Base-by-base conservation (phyloP, 2,329 filamentous ascomycete genomes). In the Graphilbum fragrans region DNA sequence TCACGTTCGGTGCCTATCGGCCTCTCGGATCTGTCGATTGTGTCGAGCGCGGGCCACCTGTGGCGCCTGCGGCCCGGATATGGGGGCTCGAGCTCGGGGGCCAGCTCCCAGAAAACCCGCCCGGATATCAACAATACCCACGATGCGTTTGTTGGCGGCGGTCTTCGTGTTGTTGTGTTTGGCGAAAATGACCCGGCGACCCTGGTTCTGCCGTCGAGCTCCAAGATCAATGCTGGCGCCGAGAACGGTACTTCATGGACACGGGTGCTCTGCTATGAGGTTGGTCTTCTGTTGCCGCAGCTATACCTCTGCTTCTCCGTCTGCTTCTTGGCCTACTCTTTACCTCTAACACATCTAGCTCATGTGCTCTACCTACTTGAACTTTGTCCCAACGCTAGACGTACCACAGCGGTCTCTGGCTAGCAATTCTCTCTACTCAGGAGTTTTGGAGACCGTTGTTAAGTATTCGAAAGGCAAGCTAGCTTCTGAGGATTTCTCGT, bases 341-440 rank as follows among this genome's bases (percentile, higher is more conserved):
- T 35, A 12, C 14, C n/a, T 18, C 17, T n/a, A 14, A 9, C 36
- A 8, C 4, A n/a, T 16, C 8, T 39, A 74, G 70, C 55, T 74
- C 9, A 50, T 58, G 21, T 74, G 70, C 53, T 57, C 59, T 16
- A 59, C 57, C 2, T 59, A 70, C 38, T 47, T 67, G 18, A 72
- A 69, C 2, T 61, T 69, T 41, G 55, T 70, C 1, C 69, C 70
- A 3, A 33, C 18, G 23, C 32, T 48, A 18, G 23, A 38, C 7
- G 19, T 29, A n/a, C 45, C 49, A 5, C 41, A 21, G 16, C 40
- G 41, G 6, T 64, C 72, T 37, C 63, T 72, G 25, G 80, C 59
- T 2, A 69, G 66, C 46, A 87, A 69, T 47, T 49, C 58, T 25
- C 54, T 71, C 6, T 80, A 78, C 39, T 74, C 68, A 0, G 55